These are phyloP conservation scores for Punica granatum DNA, from an alignment of 345 rosid genomes.

Conservation along the genomic window DNA sequence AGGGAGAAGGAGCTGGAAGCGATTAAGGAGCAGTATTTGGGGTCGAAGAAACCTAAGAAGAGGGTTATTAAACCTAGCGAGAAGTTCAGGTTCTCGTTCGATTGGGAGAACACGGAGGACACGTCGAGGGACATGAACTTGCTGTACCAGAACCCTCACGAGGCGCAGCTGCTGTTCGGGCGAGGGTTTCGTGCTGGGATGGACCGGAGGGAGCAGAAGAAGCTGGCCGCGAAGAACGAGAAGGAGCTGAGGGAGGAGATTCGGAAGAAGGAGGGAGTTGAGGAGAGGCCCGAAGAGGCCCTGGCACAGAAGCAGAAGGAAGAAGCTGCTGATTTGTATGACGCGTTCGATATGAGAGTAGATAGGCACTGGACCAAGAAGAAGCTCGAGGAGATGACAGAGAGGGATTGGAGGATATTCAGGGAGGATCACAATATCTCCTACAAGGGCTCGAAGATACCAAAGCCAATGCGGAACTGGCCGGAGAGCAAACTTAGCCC, in stretches of 20 bases:
- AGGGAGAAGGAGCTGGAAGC: slow-evolving; percentile 74
- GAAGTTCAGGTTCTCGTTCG: slow-evolving; percentile 91
- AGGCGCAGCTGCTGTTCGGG: slow-evolving; percentile 86
- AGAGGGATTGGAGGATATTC: slow-evolving; percentile 94
- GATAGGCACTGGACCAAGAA: slow-evolving; percentile 92
- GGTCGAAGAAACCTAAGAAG: slow-evolving; percentile 92
- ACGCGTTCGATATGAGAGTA: slow-evolving; percentile 86
- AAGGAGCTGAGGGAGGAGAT: slow-evolving; percentile 84
- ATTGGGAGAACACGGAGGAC: slow-evolving; percentile 93
- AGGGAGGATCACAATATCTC: slow-evolving; percentile 90
- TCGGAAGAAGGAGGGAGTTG: slow-evolving; percentile 66
- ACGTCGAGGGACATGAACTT: slow-evolving; percentile 82
- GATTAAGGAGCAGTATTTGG: slow-evolving; percentile 83
- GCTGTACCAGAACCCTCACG: slow-evolving; percentile 88
- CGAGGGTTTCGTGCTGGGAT: slow-evolving; percentile 93
- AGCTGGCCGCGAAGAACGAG: slow-evolving; percentile 85
- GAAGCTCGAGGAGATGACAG: slow-evolving; percentile 89
- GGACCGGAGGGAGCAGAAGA: slow-evolving; percentile 97
- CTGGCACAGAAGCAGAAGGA: slow-evolving; percentile 66
- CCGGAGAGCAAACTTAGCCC: slow-evolving; percentile 62
- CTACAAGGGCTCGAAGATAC: slow-evolving; percentile 87
- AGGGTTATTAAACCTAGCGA: slow-evolving; percentile 86
- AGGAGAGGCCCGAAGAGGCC: slow-evolving; percentile 87
- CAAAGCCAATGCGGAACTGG: slow-evolving; percentile 94
- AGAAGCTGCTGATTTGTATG: slow-evolving; percentile 80